phyloP scores from a whole-genome alignment of 2,329 filamentous ascomycete genomes.

The Xylaria digitata region DNA sequence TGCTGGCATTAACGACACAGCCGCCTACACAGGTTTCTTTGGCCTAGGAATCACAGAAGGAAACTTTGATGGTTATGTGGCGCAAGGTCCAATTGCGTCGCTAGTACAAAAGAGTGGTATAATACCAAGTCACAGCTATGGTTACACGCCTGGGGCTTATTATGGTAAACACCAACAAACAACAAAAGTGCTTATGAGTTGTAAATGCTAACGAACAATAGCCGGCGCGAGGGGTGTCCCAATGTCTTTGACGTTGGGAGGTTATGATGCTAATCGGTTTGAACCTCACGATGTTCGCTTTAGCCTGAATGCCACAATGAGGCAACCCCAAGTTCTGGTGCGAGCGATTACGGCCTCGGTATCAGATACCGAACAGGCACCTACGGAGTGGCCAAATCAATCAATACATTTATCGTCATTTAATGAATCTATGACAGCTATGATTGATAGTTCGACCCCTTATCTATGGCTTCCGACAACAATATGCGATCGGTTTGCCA shows the following conservation, averaged over 20 bases:
- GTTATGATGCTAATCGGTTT: conserved; percentile 74
- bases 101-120: conserved; percentile 67
- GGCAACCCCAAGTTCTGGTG: conserved; percentile 69
- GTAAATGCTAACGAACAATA: conserved; percentile 50
- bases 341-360: conserved; percentile 64
- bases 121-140: conserved; percentile 79
- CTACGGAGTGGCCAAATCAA: conserved; percentile 55
- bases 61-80: conserved; percentile 61
- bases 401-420: conserved; percentile 56
- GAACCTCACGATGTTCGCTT: conserved; percentile 71
- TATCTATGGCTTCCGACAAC: conserved; percentile 71
- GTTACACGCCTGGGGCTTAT: conserved; percentile 79
- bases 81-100: conserved; percentile 65
- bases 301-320: conserved; percentile 63
- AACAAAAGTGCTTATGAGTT: not conserved
- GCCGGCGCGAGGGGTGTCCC: conserved; percentile 56
- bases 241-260: conserved; percentile 74
- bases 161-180: conserved; percentile 66
- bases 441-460: conserved; percentile 73
- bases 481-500: conserved; percentile 73
- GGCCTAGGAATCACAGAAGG: conserved; percentile 67
- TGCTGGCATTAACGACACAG: conserved; percentile 66
- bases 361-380: conserved; percentile 48
- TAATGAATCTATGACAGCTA: conserved; percentile 61
- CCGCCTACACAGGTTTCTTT: conserved; percentile 65